Conservation (phyloP, 805 yeast species). For the Kuraishia capsulata region DNA sequence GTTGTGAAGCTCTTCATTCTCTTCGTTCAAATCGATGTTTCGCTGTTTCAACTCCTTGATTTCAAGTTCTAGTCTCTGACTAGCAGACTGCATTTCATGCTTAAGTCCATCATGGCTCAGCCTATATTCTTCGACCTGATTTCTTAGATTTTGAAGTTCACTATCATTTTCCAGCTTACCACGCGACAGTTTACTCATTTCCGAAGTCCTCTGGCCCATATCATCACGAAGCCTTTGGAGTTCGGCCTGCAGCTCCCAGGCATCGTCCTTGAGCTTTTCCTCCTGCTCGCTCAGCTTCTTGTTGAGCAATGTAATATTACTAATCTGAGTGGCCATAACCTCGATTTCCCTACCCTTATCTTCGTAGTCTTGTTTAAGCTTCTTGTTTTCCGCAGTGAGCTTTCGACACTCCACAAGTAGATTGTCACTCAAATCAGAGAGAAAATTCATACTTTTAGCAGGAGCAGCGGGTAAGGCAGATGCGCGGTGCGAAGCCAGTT, state of each 20-base stretch:
- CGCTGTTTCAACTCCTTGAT: slow-evolving; percentile 38
- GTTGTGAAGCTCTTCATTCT: slow-evolving; percentile 44
- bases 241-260: slow-evolving; percentile 57
- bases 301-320: slow-evolving; percentile 23
- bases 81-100: slow-evolving; percentile 27
- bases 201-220: slow-evolving; percentile 26
- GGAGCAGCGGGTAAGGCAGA: slow-evolving; percentile 1
- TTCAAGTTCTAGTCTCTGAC: slow-evolving; percentile 28
- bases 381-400: slow-evolving; percentile 53
- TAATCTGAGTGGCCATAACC: slow-evolving; percentile 22
- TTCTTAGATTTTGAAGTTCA: slow-evolving; percentile 25
- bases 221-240: slow-evolving; percentile 34
- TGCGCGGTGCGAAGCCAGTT: not conserved
- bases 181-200: slow-evolving; percentile 30
- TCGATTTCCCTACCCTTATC: slow-evolving; percentile 4
- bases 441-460: slow-evolving; percentile 63
- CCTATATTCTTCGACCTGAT: slow-evolving; percentile 39
- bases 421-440: slow-evolving; percentile 68
- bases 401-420: slow-evolving; percentile 62
- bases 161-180: slow-evolving; percentile 18
- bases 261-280: slow-evolving; percentile 44
- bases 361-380: slow-evolving; percentile 35
- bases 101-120: slow-evolving; percentile 29
- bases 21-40: slow-evolving; percentile 57
- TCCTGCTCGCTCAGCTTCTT: slow-evolving; percentile 29